Evolutionary conservation across 1,284 basidiomycete species (phyloP), one percentile per base, ranked within the genome.

Genomic region (Gastroboletus turbinatus): DNA sequence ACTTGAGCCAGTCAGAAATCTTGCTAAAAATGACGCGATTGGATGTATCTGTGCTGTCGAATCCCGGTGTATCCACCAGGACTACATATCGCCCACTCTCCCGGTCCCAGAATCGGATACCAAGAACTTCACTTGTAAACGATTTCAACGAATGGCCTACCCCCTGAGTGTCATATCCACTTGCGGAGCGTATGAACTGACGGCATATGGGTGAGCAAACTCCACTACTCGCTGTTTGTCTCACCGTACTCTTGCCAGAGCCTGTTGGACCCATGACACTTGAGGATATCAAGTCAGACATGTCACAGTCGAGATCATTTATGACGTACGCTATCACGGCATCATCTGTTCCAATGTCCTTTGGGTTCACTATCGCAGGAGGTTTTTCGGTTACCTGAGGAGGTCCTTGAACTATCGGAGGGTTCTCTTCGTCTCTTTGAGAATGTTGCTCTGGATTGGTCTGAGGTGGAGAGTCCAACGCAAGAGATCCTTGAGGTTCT

Each of bases 151-250:
- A 17, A 55, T 53, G 62, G 32, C 48, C 66, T n/a, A 55, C 27
- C 53, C 53, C 46, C 10, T 30, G 10, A 46, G 19, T 23, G 32
- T 29, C 35, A 49, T 36, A 9, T 46, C 59, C 56, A 56, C 61
- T 59, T 10, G 61, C 65, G 13, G 46, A 25, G 21, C 61, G 50
- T 54, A 73, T 59, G 53, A 73, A 67, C 72, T 73, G 11, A 27
- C 4, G 27, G 27, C 27, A 27, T 27, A 27, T 27, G 27, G 8
- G 8, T 27, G 5, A 29, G 10, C 1, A 17, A 23, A 17, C 9
- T 14, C 1, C 9, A 10, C 14, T 33, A n/a, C 3, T 33, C 19
- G 6, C 1, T 19, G 4, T n/a, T 27, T 17, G 21, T 35, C 63
- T 52, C 16, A 64, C 69, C 55, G 59, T 52, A 46, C 58, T 46